phyloP scores from a whole-genome alignment of 192 early-diverging fungal species.

The Coemansia sp. region DNA sequence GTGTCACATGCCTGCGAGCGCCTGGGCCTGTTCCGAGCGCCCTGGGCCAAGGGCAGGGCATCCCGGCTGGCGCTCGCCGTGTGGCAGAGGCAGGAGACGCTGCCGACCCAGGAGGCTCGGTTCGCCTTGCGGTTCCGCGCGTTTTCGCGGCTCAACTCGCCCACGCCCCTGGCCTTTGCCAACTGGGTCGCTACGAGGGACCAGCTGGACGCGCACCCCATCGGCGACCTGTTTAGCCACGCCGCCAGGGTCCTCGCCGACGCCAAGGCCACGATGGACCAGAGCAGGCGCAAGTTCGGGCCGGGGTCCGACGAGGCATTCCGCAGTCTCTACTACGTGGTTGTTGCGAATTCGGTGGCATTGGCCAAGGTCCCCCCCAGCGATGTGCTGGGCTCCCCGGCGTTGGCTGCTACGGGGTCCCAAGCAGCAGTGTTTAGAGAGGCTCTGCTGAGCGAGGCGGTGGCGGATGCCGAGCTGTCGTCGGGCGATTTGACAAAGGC shows the following conservation, averaged over 20 bases:
- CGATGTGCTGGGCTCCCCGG: neutral
- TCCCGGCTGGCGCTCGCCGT: constrained; percentile 9
- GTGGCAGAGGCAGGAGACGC: constrained; percentile 11
- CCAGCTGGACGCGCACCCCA: constrained; percentile 30
- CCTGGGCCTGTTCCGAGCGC: constrained; percentile 21
- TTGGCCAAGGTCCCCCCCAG: constrained; percentile 15
- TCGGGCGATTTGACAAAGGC: neutral
- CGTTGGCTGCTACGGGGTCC: constrained; percentile 11
- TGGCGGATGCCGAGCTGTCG: neutral
- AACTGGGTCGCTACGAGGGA: constrained; percentile 15
- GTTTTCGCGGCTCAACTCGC: constrained; percentile 34
- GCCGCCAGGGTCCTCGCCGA: constrained; percentile 10
- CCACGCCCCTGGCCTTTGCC: constrained; percentile 27
- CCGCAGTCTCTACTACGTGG: constrained; percentile 12
- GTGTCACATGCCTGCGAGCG: constrained; percentile 30
- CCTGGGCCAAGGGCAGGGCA: constrained; percentile 13
- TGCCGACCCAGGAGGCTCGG: constrained; percentile 11
- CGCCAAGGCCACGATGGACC: constrained; percentile 7
- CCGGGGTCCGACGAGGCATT: constrained; percentile 1
- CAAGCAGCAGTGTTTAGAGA: constrained; percentile 10
- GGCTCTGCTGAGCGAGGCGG: neutral
- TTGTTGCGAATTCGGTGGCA: constrained; percentile 23
- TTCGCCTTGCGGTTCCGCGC: constrained; percentile 40
- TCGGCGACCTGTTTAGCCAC: constrained; percentile 31
- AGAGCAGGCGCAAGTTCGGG: neutral